Conservation (phyloP, 169 alveolate genomes). For the Eimeria mitis region DNA sequence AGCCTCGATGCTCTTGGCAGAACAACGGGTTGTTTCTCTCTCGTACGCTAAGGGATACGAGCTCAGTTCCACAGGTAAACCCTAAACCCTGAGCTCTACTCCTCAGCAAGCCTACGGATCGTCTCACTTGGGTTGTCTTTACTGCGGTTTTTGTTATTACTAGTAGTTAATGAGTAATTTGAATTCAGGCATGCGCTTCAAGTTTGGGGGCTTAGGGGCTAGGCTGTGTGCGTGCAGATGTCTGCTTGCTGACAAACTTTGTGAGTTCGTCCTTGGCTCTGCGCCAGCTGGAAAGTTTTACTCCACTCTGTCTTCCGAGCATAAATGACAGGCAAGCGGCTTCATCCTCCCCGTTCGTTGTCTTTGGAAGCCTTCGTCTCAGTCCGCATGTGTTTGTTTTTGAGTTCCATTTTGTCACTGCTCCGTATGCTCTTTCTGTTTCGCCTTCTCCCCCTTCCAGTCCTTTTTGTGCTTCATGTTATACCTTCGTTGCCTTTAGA, state of each 20-base stretch:
- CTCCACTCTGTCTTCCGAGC: conserved; percentile 94
- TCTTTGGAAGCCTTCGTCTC: not conserved
- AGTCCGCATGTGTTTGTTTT: not conserved
- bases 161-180: too few species aligned
- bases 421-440: not conserved
- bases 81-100: not conserved
- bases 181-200: not conserved
- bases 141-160: not conserved
- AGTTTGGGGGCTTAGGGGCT: not conserved
- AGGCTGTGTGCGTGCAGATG: conserved; percentile 85
- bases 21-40: conserved; percentile 53
- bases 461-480: not conserved
- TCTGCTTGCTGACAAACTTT: conserved; percentile 90
- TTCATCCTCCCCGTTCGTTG: not conserved
- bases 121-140: not conserved
- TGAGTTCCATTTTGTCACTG: not conserved
- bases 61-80: conserved; percentile 44
- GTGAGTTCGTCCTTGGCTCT: conserved; percentile 91
- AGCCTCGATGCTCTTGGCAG: conserved; percentile 60
- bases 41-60: conserved; percentile 59
- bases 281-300: conserved; percentile 94
- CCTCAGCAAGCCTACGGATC: not conserved
- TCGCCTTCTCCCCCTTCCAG: not conserved
- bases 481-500: not conserved
- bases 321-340: conserved; percentile 85